A percentile compares a stretch with the other conserved stretches of the same genome.
These are phyloP conservation scores for Chloris gayana DNA, from an alignment of 176 grass and related monocot genomes.

Conservation along the genomic window DNA sequence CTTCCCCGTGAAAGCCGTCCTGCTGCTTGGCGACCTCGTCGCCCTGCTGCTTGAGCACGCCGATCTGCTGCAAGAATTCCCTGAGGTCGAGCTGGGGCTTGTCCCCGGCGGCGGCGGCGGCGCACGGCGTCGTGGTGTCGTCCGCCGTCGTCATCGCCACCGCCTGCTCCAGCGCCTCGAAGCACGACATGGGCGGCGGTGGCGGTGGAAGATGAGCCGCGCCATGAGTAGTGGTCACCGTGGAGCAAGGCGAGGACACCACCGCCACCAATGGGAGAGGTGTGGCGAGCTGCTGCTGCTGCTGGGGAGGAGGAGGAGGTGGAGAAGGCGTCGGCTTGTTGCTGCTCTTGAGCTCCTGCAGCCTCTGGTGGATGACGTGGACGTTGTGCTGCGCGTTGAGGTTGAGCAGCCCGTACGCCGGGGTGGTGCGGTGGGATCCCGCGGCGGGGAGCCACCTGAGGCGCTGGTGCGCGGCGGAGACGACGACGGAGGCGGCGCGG, in stretches of 20 bases:
- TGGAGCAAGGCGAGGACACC: conserved; percentile 45
- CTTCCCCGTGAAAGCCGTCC: conserved; percentile 30
- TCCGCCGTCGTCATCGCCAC: conserved; percentile 35
- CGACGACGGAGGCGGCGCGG: conserved; percentile 48
- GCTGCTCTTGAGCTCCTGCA: conserved; percentile 79
- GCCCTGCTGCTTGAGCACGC: conserved; percentile 56
- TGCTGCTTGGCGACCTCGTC: conserved; percentile 26
- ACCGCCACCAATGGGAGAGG: background rate
- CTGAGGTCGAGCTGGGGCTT: conserved; percentile 96
- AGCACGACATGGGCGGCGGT: conserved; percentile 43
- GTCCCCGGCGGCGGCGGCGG: background rate
- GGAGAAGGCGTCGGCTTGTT: conserved; percentile 2
- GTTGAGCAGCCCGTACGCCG: conserved; percentile 88
- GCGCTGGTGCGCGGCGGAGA: conserved; percentile 54
- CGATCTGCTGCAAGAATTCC: conserved; percentile 97
- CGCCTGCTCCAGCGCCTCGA: conserved; percentile 52
- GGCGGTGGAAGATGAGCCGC: background rate
- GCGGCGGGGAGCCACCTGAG: conserved; percentile 85
- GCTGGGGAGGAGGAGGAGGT: background rate
- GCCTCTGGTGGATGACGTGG: conserved; percentile 94
- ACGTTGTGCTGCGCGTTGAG: conserved; percentile 99
- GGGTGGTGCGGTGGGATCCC: conserved; percentile 9
- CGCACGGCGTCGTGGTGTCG: background rate
- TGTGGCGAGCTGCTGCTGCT: background rate
- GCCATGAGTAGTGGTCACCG: conserved; percentile 22